Evolutionary conservation across 2,329 filamentous ascomycete species (phyloP), one percentile per base, ranked within the genome.

Genomic region (Emmonsiellopsis sp.): DNA sequence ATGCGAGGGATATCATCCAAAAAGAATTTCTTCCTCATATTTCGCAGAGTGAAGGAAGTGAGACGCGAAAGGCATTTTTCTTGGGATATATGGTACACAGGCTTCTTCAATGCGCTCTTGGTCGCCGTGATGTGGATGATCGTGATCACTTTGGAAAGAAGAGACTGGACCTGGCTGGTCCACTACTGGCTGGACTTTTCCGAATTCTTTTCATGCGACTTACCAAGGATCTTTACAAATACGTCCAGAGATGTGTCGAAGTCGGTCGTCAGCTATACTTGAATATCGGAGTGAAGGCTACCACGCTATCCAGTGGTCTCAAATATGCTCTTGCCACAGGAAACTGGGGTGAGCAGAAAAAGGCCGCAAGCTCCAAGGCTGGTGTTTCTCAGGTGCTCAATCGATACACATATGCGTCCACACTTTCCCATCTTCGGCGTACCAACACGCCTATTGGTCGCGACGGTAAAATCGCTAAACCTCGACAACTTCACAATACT

Each of bases 341-440:
- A 60, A 98, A 98, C 73, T 98, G 93, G 94, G 94, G 93, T 65
- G 93, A 98, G 61, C 93, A 98, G 76, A 98, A 97, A 80, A 98
- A 97, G 77, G 91, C 93, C 17, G 87, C 88, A 63, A 92, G 86
- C 62, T 88, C 91, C 1, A 97, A 94, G 59, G 93, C 93, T 46
- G 94, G 93, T 78, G 93, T 98, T 46, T 97, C 92, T 47, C 93
- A 98, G 73, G 94, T 98, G 73, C 74, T 98, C 65, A 98, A 96
- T 75, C 84, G 93, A 68, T 98, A 97, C 69, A 97, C 94, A 0
- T 98, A 96, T 66, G 85, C 93, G 13, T 98, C 94, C 42, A 97
- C 92, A 0, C 74, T 98, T 43, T 98, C 93, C 14, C 94, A 98
- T 85, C 80, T 98, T 72, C 85, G 94, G 63, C 85, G 93, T 65